Evolutionary conservation across 2,329 filamentous ascomycete species (phyloP), one percentile per base, ranked within the genome.

Genomic region (Trichothecium roseum): DNA sequence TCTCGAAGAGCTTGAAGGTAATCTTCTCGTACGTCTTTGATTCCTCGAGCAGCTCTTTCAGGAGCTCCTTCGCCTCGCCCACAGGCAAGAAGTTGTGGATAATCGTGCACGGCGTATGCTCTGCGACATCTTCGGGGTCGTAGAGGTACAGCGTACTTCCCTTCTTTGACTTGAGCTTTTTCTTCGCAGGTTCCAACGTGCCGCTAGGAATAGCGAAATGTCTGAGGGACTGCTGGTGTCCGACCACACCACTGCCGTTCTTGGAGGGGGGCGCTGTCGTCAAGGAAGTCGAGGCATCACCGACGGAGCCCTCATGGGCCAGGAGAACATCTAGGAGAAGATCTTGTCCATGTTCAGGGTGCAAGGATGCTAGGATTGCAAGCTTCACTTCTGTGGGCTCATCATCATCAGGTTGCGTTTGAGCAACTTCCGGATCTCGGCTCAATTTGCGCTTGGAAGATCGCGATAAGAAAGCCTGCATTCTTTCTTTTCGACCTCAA

Each of bases 371-470:
- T 3, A 98, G 63, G 2, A 94, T 64, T 2, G 87, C 87, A 12
- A 98, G 62, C 51, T 95, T 96, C 47, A 93, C 67, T 42, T 96
- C 91, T 0, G 91, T 98, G 2, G 83, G 79, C 32, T 94, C 84
- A 13, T 87, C 76, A 13, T 77, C 72, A 14, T 31, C 6, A n/a
- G 16, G 18, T 3, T 26, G 8, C 53, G 50, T 17, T 39, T 48
- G 36, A 48, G 49, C 45, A 24, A 24, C 6, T 24, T 24, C 20
- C 59, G 44, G 45, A 43, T n/a, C n/a, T n/a, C n/a, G n/a, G 32
- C 44, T 50, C 16, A 42, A 39, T 38, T 60, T 77, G 37, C 73
- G 68, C 54, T 76, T 78, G 10, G 20, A 24, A 37, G 59, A 61
- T 14, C 64, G 59, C 8, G 63, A 65, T 37, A 79, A 53, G 48